Percentiles rank a stretch among this genome's conserved stretches.
Conservation (phyloP, 2,329 filamentous ascomycete species). For the Didymosphaeria variabile region DNA sequence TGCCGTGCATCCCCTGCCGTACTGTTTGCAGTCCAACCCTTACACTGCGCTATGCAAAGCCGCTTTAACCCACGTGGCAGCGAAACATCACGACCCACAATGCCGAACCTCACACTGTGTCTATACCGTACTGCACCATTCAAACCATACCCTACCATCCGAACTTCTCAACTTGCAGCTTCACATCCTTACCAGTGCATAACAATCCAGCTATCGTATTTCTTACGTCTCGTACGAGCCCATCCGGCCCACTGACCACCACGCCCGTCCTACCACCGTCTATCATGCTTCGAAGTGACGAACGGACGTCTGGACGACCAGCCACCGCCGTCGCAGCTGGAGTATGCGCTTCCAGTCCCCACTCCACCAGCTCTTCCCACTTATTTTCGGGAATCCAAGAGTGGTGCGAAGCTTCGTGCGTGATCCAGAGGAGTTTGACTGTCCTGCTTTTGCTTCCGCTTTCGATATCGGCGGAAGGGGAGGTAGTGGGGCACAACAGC, state of each 20-base stretch:
- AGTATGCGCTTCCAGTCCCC: slow-evolving; percentile 63
- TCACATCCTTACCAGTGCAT: slow-evolving; percentile 58
- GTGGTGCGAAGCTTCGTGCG: slow-evolving; percentile 62
- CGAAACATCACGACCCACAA: not conserved
- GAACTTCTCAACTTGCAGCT: slow-evolving; percentile 72
- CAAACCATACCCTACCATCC: slow-evolving; percentile 61
- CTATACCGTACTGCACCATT: no score
- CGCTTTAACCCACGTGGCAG: slow-evolving; percentile 14
- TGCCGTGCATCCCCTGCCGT: slow-evolving; percentile 5
- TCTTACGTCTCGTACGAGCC: slow-evolving; percentile 67
- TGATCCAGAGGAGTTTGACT: slow-evolving; percentile 67
- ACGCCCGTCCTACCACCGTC: slow-evolving; percentile 56
- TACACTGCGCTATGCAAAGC: slow-evolving; percentile 11
- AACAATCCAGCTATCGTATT: slow-evolving; percentile 65
- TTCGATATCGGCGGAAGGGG: slow-evolving; percentile 29
- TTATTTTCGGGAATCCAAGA: slow-evolving; percentile 63
- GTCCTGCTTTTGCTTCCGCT: slow-evolving; percentile 22
- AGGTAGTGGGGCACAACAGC: slow-evolving; percentile 47
- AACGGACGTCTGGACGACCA: slow-evolving; percentile 63
- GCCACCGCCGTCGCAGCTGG: slow-evolving; percentile 64
- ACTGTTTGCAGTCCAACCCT: not conserved
- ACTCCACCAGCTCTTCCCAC: slow-evolving; percentile 58
- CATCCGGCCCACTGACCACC: slow-evolving; percentile 70
- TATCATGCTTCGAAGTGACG: slow-evolving; percentile 54
- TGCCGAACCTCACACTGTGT: not conserved